These are phyloP conservation scores for Galerina marginata DNA, from an alignment of 768 basidiomycete genomes.

Conservation along the genomic window DNA sequence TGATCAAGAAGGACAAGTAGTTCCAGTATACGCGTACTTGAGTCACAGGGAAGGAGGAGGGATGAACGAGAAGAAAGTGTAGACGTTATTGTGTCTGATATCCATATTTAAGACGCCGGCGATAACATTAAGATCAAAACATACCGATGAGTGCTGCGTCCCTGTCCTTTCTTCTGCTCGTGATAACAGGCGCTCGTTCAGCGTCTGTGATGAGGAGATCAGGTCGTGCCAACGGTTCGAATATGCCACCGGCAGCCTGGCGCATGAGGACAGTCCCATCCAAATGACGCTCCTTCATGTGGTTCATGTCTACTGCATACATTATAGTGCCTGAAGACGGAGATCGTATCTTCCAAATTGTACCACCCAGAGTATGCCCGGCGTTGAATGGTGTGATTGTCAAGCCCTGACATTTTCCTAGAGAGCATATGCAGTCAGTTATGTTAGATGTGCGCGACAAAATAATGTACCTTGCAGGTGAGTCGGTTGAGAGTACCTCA, in stretches of 20 bases:
- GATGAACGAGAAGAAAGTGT: constrained; percentile 84
- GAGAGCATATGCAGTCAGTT: background rate
- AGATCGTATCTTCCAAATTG: constrained; percentile 98
- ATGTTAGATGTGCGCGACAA: background rate
- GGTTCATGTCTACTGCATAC: constrained; percentile 95
- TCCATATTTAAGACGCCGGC: constrained; percentile 11
- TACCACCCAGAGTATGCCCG: constrained; percentile 94
- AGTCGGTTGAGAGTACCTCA: constrained; percentile 94
- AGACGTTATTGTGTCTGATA: constrained; percentile 82
- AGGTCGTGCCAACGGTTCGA: constrained; percentile 86
- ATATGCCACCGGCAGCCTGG: constrained; percentile 74
- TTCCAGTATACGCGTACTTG: constrained; percentile 93
- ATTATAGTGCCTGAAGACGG: constrained; percentile 95
- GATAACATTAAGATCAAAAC: constrained; percentile 6
- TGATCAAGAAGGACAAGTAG: constrained; percentile 95
- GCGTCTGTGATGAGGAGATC: constrained; percentile 95
- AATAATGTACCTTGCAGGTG: constrained; percentile 82
- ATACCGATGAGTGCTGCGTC: constrained; percentile 87
- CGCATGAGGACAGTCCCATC: constrained; percentile 91
- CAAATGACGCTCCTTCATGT: constrained; percentile 93
- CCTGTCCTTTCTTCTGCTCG: constrained; percentile 87
- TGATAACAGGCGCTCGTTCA: constrained; percentile 80
- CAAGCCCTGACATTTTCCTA: constrained; percentile 89
- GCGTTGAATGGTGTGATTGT: constrained; percentile 96
- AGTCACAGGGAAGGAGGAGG: constrained; percentile 89